Percentiles rank a stretch among this genome's conserved stretches.
Conservation (phyloP, 345 rosid species). For the Erucastrum elatum region DNA sequence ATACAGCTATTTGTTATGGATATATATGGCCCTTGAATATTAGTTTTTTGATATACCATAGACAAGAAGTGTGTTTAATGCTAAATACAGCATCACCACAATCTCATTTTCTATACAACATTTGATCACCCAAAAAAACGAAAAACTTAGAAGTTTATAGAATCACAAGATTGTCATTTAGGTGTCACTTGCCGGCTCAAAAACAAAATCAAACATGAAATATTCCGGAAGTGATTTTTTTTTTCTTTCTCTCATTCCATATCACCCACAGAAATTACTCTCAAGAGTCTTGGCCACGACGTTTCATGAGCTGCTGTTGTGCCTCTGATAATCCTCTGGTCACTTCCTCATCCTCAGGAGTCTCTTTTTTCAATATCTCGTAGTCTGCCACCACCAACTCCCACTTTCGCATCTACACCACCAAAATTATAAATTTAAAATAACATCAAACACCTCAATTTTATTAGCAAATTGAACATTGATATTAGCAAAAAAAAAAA, state of each 20-base stretch:
- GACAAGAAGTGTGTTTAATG: not conserved
- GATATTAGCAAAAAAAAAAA: too few relatives aligned
- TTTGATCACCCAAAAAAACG: constrained; percentile 9
- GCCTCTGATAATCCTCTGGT: constrained; percentile 53
- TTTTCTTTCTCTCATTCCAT: not conserved
- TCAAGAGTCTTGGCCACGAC: constrained; percentile 39
- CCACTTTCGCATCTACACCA: constrained; percentile 64
- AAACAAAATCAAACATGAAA: not conserved
- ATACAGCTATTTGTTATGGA: not conserved
- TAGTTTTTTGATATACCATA: not conserved
- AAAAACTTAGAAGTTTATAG: not conserved
- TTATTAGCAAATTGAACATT: not conserved
- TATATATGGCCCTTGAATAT: not conserved
- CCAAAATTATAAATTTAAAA: not conserved
- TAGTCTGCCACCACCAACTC: constrained; percentile 69
- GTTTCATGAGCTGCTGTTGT: constrained; percentile 49
- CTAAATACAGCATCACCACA: constrained; percentile 10
- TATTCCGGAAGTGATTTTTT: not conserved
- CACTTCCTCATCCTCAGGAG: constrained; percentile 72
- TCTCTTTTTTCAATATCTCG: constrained; percentile 55
- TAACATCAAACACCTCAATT: not conserved
- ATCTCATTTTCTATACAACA: constrained; percentile 35
- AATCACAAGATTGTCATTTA: constrained; percentile 25
- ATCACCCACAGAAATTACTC: not conserved
- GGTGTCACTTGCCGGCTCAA: constrained; percentile 16